These are phyloP conservation scores for Annulohypoxylon maeteangense DNA, from an alignment of 495 filamentous ascomycete genomes.

Conservation along the genomic window DNA sequence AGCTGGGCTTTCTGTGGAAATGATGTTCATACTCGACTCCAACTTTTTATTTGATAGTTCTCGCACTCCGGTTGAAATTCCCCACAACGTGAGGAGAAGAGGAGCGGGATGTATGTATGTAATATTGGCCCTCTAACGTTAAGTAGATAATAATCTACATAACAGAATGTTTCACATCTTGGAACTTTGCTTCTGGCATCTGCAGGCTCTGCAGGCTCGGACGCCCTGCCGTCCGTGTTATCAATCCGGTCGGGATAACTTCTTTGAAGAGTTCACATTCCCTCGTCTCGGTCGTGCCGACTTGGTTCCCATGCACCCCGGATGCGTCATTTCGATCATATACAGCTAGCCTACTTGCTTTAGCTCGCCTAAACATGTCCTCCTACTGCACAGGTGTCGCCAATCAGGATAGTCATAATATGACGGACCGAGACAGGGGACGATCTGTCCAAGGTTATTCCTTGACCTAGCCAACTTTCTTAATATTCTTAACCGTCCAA, in stretches of 20 bases:
- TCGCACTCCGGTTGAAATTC: slow-evolving; percentile 12
- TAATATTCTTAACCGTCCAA: slow-evolving; percentile 19
- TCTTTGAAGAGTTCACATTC: slow-evolving; percentile 18
- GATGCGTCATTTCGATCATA: slow-evolving; percentile 43
- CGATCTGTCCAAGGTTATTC: slow-evolving; percentile 33
- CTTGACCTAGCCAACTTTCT: slow-evolving; percentile 26
- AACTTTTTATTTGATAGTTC: background rate
- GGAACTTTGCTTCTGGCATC: slow-evolving; percentile 20
- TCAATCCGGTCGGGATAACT: slow-evolving; percentile 34
- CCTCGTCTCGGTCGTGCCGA: slow-evolving; percentile 38
- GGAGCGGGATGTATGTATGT: slow-evolving; percentile 27
- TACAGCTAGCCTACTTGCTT: slow-evolving; percentile 29
- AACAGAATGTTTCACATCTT: slow-evolving; percentile 15
- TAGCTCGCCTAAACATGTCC: slow-evolving; percentile 32
- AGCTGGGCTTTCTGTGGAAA: slow-evolving; percentile 16
- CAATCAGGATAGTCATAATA: slow-evolving; percentile 34
- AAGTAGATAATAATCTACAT: slow-evolving; percentile 21
- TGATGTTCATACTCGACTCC: slow-evolving; percentile 25
- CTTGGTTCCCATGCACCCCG: slow-evolving; percentile 37
- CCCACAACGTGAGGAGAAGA: slow-evolving; percentile 19
- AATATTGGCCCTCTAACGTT: slow-evolving; percentile 7
- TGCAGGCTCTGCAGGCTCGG: slow-evolving; percentile 24
- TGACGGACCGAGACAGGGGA: slow-evolving; percentile 41
- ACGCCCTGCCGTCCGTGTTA: slow-evolving; percentile 13
- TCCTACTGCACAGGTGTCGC: slow-evolving; percentile 23